A percentile compares a stretch with the other conserved stretches of the same genome.
Evolutionary conservation across 208 protist species (phyloP).

Genomic region (Acanthamoeba culbertsoni): DNA sequence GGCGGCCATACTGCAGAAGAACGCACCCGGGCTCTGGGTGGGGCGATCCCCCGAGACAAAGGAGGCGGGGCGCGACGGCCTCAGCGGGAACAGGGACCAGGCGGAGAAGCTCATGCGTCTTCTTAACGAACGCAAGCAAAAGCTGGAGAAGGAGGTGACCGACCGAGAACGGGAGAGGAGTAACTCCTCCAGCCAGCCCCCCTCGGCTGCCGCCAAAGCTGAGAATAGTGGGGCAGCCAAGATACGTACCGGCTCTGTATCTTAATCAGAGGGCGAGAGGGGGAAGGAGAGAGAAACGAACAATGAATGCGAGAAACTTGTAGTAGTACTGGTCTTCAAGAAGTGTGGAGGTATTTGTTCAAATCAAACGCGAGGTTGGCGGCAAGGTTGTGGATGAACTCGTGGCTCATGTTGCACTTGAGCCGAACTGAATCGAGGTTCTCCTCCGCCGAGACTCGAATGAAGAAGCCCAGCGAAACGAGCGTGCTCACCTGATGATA

Average conservation of each 20-base stretch:
- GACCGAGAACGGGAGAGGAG: not conserved
- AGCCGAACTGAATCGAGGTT: not conserved
- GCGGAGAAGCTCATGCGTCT: not conserved
- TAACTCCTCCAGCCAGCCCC: not conserved
- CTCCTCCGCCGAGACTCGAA: not conserved
- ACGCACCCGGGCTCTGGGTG: not conserved
- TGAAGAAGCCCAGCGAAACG: conserved; percentile 17
- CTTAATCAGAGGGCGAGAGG: too few species aligned
- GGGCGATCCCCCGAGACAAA: not conserved
- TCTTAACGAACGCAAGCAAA: not conserved
- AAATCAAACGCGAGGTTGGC: not conserved
- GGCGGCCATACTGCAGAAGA: not conserved
- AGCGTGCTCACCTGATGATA: not conserved
- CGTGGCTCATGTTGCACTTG: conserved; percentile 30
- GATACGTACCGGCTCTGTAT: too few species aligned
- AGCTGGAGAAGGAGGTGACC: conserved; percentile 23
- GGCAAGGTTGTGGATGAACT: not conserved
- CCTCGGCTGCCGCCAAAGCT: too few species aligned
- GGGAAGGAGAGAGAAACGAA: too few species aligned
- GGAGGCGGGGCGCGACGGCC: not conserved
- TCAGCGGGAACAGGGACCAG: not conserved
- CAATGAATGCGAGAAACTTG: too few species aligned
- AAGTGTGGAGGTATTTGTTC: not conserved
- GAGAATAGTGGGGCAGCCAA: too few species aligned
- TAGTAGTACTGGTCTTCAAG: too few species aligned